Conservation (phyloP, 257 asterid species). For the Plectranthus barbatus region DNA sequence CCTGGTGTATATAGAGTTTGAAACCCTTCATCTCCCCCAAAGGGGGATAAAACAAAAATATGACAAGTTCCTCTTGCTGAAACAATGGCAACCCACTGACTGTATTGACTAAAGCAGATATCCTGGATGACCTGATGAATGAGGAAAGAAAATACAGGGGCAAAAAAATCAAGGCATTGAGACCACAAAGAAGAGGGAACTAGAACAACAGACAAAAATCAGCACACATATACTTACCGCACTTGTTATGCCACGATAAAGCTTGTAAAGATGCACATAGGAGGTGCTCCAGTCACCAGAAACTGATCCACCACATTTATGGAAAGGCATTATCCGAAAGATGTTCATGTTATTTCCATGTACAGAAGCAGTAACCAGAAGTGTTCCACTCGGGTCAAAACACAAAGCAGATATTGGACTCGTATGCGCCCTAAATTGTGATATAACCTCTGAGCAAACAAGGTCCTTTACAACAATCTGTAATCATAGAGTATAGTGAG, state of each 20-base stretch:
- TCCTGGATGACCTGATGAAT: slow-evolving; percentile 56
- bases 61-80: slow-evolving; percentile 70
- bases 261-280: slow-evolving; percentile 62
- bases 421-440: slow-evolving; percentile 72
- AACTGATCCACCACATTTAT: slow-evolving; percentile 28
- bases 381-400: slow-evolving; percentile 72
- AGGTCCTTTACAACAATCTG: slow-evolving; percentile 68
- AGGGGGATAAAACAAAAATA: slow-evolving; percentile 51
- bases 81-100: slow-evolving; percentile 66
- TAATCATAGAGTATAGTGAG: slow-evolving; percentile 13
- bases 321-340: slow-evolving; percentile 52
- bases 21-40: slow-evolving; percentile 47
- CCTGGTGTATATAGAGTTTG: slow-evolving; percentile 31
- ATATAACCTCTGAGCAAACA: slow-evolving; percentile 45
- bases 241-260: slow-evolving; percentile 62
- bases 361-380: slow-evolving; percentile 65
- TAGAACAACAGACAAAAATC: background rate
- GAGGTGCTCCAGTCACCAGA: slow-evolving; percentile 50
- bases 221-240: slow-evolving; percentile 47
- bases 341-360: slow-evolving; percentile 63
- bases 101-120: slow-evolving; percentile 53
- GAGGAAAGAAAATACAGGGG: background rate
- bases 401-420: slow-evolving; percentile 73
- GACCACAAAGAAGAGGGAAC: slow-evolving; percentile 4
- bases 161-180: slow-evolving; percentile 3